Conservation (phyloP, 2,329 filamentous ascomycete genomes). For the Trichoderma harzianum region DNA sequence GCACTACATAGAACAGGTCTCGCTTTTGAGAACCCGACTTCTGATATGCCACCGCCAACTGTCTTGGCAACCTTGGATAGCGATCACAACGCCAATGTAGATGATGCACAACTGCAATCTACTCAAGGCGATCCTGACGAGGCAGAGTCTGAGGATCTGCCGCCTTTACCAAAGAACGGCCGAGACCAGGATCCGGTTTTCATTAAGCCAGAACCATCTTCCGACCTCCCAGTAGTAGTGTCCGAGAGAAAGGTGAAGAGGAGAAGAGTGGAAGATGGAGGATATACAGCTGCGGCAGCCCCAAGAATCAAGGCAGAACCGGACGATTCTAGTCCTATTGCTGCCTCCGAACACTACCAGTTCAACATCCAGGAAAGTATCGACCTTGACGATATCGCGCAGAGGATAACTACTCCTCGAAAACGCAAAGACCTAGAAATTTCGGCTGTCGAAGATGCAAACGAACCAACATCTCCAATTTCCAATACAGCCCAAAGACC, state of each 20-base stretch:
- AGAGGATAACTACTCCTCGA: constrained; percentile 35
- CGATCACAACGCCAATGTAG: constrained; percentile 1
- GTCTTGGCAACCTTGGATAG: constrained; percentile 12
- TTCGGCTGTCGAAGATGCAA: constrained; percentile 4
- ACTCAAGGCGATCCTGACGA: constrained; percentile 23
- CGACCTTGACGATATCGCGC: constrained; percentile 46
- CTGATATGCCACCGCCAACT: not conserved
- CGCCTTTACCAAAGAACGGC: constrained; percentile 21
- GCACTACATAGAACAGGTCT: constrained; percentile 16
- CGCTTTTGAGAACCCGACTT: constrained; percentile 20
- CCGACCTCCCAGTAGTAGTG: constrained; percentile 49
- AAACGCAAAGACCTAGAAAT: constrained; percentile 32
- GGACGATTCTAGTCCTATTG: constrained; percentile 30
- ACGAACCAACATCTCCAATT: constrained; percentile 1
- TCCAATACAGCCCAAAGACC: constrained; percentile 20
- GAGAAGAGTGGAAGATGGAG: constrained; percentile 37
- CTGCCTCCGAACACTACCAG: constrained; percentile 21
- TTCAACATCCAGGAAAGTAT: constrained; percentile 53
- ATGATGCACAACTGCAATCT: constrained; percentile 21
- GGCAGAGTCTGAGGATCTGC: constrained; percentile 23
- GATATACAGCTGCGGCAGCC: constrained; percentile 24
- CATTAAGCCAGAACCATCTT: constrained; percentile 53
- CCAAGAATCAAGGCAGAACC: constrained; percentile 44
- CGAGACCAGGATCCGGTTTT: constrained; percentile 9
- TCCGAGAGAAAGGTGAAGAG: constrained; percentile 50